Evolutionary conservation across 2,329 filamentous ascomycete species (phyloP).

Genomic region (Basipetospora chlamydospora): DNA sequence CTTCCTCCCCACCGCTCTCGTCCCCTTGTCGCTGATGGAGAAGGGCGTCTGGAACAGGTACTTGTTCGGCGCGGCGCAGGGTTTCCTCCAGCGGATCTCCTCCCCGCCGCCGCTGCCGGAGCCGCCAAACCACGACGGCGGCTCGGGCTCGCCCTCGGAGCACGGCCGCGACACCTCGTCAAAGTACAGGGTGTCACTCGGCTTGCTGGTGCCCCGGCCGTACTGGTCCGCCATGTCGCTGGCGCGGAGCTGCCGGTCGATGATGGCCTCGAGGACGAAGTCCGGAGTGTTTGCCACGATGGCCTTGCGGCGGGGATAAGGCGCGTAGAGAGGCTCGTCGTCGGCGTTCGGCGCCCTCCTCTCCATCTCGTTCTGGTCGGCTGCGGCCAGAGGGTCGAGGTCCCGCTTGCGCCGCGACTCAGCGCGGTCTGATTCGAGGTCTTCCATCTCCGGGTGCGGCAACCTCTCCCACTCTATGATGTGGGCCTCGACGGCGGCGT

Average conservation of each 20-base stretch:
- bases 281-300: constrained; percentile 25
- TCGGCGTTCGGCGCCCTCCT: constrained; percentile 7
- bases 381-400: no score
- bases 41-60: constrained; percentile 40
- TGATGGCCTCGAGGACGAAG: constrained; percentile 28
- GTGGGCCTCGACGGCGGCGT: constrained; percentile 23
- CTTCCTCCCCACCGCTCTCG: background rate
- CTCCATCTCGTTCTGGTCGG: constrained; percentile 9
- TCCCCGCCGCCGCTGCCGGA: constrained; percentile 7
- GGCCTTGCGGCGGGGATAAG: constrained; percentile 24
- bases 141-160: constrained; percentile 12
- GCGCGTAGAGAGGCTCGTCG: constrained; percentile 15
- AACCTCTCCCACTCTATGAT: constrained; percentile 29
- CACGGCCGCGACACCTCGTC: constrained; percentile 29
- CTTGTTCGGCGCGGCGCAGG: constrained; percentile 18
- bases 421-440: constrained; percentile 7
- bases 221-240: constrained; percentile 25
- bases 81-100: no score
- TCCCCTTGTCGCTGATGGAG: constrained; percentile 17
- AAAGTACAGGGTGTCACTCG: constrained; percentile 21
- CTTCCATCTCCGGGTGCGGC: constrained; percentile 11
- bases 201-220: constrained; percentile 24
- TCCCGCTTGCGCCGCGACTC: constrained; percentile 7
- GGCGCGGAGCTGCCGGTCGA: constrained; percentile 31
- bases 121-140: constrained; percentile 19